Conservation (phyloP, 495 filamentous ascomycete species). For the Friedmanniomyces simplex region DNA sequence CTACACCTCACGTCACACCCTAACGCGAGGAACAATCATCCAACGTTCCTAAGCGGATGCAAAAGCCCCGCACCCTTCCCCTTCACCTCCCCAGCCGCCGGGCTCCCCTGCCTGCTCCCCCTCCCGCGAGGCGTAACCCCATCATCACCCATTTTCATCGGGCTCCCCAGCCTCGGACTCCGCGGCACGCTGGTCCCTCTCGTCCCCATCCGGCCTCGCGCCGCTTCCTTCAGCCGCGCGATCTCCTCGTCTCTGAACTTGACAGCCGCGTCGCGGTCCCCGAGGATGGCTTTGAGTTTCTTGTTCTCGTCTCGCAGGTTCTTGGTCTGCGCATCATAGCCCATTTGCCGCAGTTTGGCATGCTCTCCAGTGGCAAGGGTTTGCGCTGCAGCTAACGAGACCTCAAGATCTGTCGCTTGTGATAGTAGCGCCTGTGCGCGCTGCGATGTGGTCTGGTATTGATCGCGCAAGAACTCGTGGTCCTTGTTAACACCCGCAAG, state of each 20-base stretch:
- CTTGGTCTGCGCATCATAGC: slow-evolving; percentile 9
- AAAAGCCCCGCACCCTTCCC: not conserved
- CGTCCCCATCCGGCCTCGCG: slow-evolving; percentile 18
- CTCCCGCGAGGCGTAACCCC: not conserved
- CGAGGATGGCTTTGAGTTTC: slow-evolving; percentile 12
- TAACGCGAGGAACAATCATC: not conserved
- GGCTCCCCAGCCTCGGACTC: slow-evolving; percentile 15
- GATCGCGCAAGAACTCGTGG: slow-evolving; percentile 14
- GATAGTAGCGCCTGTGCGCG: slow-evolving; percentile 1
- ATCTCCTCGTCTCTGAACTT: slow-evolving; percentile 22
- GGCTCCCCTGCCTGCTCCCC: slow-evolving; percentile 13
- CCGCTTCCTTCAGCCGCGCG: slow-evolving; percentile 14
- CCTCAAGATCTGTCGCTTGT: slow-evolving; percentile 10
- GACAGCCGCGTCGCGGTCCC: slow-evolving; percentile 15
- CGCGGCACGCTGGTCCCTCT: slow-evolving; percentile 20
- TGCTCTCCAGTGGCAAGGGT: slow-evolving; percentile 11
- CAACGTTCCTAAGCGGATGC: slow-evolving; percentile 18
- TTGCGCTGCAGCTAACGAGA: not conserved
- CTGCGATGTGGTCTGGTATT: slow-evolving; percentile 19
- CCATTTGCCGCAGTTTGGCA: slow-evolving; percentile 11
- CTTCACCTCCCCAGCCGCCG: slow-evolving; percentile 10
- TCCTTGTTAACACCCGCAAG: slow-evolving; percentile 7
- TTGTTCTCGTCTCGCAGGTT: slow-evolving; percentile 12
- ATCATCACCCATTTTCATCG: slow-evolving; percentile 8
- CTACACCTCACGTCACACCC: too few species aligned